These are phyloP conservation scores for Onygena corvina DNA, from an alignment of 2,329 filamentous ascomycete genomes.

Conservation along the genomic window DNA sequence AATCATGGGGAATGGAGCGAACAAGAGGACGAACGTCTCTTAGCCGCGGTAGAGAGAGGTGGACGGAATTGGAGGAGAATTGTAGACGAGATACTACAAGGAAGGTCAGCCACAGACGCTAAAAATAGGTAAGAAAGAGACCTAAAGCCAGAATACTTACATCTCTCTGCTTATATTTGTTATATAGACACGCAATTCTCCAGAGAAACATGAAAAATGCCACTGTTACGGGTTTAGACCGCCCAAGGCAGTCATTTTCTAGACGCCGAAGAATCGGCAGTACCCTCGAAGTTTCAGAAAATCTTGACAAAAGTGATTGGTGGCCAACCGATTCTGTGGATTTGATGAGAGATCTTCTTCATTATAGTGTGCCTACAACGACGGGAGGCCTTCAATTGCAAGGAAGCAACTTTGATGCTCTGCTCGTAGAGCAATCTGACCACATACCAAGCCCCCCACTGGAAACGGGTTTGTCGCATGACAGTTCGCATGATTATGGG, in stretches of 20 bases:
- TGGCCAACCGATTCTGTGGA: background rate
- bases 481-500: background rate
- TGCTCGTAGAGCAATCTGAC: background rate
- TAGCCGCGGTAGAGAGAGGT: slow-evolving; percentile 1
- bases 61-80: slow-evolving; percentile 7
- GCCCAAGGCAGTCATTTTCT: background rate
- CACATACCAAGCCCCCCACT: background rate
- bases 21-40: slow-evolving; percentile 2
- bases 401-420: background rate
- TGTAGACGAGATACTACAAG: background rate
- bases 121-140: slow-evolving; percentile 2
- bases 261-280: slow-evolving; percentile 4
- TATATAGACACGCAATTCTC: slow-evolving; percentile 4
- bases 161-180: background rate
- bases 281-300: background rate
- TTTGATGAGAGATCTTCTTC: slow-evolving; percentile 1
- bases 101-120: slow-evolving; percentile 4
- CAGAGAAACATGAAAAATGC: slow-evolving; percentile 1
- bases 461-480: background rate
- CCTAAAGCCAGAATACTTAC: background rate
- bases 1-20: slow-evolving; percentile 5
- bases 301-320: background rate
- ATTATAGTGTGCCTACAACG: background rate
- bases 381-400: background rate
- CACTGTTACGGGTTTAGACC: background rate